Evolutionary conservation across 371 early-diverging fungal species (phyloP).

Genomic region (Parasitella parasitica): DNA sequence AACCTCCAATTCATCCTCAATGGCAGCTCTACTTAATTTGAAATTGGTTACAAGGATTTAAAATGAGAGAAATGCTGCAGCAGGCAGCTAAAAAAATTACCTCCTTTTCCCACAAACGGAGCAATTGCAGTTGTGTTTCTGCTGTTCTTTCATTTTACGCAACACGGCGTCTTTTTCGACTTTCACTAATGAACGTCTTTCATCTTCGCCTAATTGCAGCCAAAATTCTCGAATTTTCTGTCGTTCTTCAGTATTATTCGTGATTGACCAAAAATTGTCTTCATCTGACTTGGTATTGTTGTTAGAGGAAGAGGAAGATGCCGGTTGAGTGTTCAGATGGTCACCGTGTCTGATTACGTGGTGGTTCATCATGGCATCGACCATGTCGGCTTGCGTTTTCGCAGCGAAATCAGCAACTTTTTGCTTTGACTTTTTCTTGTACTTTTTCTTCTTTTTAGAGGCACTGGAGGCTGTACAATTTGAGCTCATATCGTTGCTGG

Average conservation of each 20-base stretch:
- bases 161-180: constrained; percentile 91
- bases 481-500: neutral
- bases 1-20: constrained; percentile 88
- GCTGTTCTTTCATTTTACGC: constrained; percentile 92
- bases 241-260: constrained; percentile 77
- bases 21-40: constrained; percentile 65
- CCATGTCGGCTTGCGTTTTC: constrained; percentile 22
- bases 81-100: constrained; percentile 31
- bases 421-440: constrained; percentile 18
- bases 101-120: constrained; percentile 89
- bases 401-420: neutral
- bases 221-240: constrained; percentile 88
- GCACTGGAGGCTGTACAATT: constrained; percentile 14
- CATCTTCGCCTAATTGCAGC: constrained; percentile 83
- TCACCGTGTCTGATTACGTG: constrained; percentile 26
- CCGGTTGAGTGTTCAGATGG: constrained; percentile 5
- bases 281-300: neutral
- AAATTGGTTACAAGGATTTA: neutral
- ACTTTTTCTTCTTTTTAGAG: constrained; percentile 25
- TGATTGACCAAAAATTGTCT: constrained; percentile 64
- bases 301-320: neutral
- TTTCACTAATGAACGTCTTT: constrained; percentile 80
- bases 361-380: constrained; percentile 31
- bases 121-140: constrained; percentile 88
- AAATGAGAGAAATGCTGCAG: neutral